Base-by-base conservation (phyloP, 1,139 yeast genomes). In the Sporopachydermia cereana region DNA sequence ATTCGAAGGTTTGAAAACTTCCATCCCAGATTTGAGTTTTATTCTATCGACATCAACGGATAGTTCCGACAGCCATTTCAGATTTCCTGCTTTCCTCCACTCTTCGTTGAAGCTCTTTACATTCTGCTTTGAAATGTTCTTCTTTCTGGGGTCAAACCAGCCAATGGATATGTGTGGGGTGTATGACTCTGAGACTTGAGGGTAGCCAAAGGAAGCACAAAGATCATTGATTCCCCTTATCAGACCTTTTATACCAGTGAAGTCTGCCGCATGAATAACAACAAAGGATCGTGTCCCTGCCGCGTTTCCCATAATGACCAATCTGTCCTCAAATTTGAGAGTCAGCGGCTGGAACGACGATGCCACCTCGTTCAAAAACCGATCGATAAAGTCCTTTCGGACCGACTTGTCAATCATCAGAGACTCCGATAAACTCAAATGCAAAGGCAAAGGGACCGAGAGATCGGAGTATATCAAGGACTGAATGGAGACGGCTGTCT, bases 81-180 rank as follows among this genome's bases (percentile, higher is more conserved):
- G n/a, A n/a, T n/a, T n/a, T n/a, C n/a, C n/a, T n/a, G n/a, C n/a
- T n/a, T n/a, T n/a, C n/a, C n/a, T n/a, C n/a, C n/a, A n/a, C n/a
- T n/a, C n/a, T n/a, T n/a, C n/a, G n/a, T n/a, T n/a, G n/a, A n/a
- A n/a, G n/a, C n/a, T n/a, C n/a, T n/a, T n/a, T n/a, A n/a, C n/a
- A n/a, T n/a, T n/a, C n/a, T n/a, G n/a, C n/a, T n/a, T n/a, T n/a
- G n/a, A n/a, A n/a, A n/a, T n/a, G n/a, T n/a, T n/a, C n/a, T n/a
- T n/a, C n/a, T n/a, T n/a, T n/a, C n/a, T n/a, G n/a, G n/a, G n/a
- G n/a, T 20, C 9, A 21, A 34, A 34, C 39, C 39, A 34, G 12
- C 39, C 39, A 16, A 34, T 34, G 9, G 39, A 34, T 5, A 34
- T 34, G 17, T 34, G 39, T n/a, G 39, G 39, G 12, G 9, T 34